phyloP scores from a whole-genome alignment of 208 protist genomes.

The Leishmania turanica region DNA sequence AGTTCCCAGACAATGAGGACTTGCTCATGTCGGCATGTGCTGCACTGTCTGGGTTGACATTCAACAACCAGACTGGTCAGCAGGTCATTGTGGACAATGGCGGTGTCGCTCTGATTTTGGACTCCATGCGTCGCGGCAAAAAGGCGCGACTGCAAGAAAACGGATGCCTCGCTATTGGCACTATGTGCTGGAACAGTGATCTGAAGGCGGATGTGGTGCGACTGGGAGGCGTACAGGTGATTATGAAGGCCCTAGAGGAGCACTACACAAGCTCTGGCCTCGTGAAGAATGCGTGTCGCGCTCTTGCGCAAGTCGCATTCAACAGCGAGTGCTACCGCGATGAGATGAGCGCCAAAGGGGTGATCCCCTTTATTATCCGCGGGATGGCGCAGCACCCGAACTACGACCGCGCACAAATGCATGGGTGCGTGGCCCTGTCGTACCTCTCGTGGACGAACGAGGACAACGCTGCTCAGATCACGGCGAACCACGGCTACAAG shows the following conservation, averaged over 20 bases:
- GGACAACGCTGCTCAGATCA: constrained; percentile 81
- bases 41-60: constrained; percentile 85
- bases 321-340: constrained; percentile 89
- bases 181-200: constrained; percentile 93
- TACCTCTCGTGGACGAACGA: constrained; percentile 93
- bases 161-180: constrained; percentile 87
- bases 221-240: constrained; percentile 73
- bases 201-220: constrained; percentile 90
- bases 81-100: constrained; percentile 78
- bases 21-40: constrained; percentile 85
- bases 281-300: constrained; percentile 90
- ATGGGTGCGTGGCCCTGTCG: constrained; percentile 90
- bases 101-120: constrained; percentile 76
- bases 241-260: constrained; percentile 83
- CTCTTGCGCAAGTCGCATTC: constrained; percentile 89
- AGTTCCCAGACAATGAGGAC: constrained; percentile 79
- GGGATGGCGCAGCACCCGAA: constrained; percentile 86
- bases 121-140: constrained; percentile 79
- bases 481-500: constrained; percentile 74
- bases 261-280: constrained; percentile 82
- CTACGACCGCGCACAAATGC: constrained; percentile 91
- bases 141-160: constrained; percentile 88
- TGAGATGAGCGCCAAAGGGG: constrained; percentile 83
- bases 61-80: constrained; percentile 86
- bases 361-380: constrained; percentile 86